These are phyloP conservation scores for Crucibulum laeve DNA, from an alignment of 768 basidiomycete species.

Conservation along the genomic window DNA sequence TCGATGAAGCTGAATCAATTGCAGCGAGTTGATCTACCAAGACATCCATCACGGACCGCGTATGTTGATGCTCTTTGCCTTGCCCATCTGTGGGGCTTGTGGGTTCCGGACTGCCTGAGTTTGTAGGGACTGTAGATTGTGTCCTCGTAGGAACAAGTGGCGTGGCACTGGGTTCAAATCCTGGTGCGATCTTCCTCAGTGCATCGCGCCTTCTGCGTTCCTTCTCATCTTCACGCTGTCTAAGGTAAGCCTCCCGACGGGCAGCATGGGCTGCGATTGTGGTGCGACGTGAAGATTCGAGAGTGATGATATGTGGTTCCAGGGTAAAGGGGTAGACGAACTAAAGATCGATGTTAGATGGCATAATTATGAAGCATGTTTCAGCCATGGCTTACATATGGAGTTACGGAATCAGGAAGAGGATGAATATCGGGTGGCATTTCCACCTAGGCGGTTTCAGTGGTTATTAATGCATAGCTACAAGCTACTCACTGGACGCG, in stretches of 20 bases:
- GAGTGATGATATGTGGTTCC: slow-evolving; percentile 76
- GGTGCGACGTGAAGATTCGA: slow-evolving; percentile 68
- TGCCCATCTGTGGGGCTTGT: background rate
- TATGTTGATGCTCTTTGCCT: slow-evolving; percentile 14
- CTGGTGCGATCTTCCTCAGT: slow-evolving; percentile 75
- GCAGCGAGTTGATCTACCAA: slow-evolving; percentile 78
- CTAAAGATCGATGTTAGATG: slow-evolving; percentile 33
- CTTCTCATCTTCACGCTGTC: slow-evolving; percentile 73
- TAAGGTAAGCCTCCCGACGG: slow-evolving; percentile 68
- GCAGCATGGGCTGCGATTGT: slow-evolving; percentile 63
- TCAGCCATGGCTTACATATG: slow-evolving; percentile 57
- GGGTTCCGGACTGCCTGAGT: slow-evolving; percentile 6
- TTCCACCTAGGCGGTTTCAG: slow-evolving; percentile 50
- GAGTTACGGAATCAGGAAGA: slow-evolving; percentile 82
- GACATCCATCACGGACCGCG: slow-evolving; percentile 71
- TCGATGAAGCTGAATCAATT: slow-evolving; percentile 40
- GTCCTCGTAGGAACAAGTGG: slow-evolving; percentile 51
- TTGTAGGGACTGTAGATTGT: slow-evolving; percentile 12
- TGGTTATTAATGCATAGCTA: background rate
- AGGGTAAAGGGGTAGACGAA: slow-evolving; percentile 96
- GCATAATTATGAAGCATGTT: slow-evolving; percentile 1
- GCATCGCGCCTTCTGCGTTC: slow-evolving; percentile 62
- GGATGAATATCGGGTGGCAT: slow-evolving; percentile 93
- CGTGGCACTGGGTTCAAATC: slow-evolving; percentile 65
- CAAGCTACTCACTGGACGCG: slow-evolving; percentile 55